A percentile compares a stretch with the other conserved stretches of the same genome.
phyloP scores from a whole-genome alignment of 768 basidiomycete species.

The Lactarius psammicola region DNA sequence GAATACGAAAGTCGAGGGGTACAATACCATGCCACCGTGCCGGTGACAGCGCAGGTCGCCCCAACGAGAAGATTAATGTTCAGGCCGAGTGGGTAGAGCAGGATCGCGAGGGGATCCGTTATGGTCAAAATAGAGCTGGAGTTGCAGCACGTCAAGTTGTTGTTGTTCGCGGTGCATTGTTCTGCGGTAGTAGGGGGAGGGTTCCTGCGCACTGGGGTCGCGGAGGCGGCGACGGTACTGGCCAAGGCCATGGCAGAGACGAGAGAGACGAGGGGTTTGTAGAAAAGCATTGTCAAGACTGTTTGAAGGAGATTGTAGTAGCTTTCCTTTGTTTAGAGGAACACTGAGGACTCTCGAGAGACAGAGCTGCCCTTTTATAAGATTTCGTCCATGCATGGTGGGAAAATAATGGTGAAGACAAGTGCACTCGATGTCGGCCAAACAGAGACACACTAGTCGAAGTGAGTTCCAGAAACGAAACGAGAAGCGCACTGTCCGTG shows the following conservation, averaged over 20 bases:
- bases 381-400: background rate
- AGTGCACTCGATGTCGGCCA: background rate
- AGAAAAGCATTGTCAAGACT: slow-evolving; percentile 5
- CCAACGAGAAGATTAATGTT: background rate
- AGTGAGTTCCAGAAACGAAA: background rate
- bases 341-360: background rate
- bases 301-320: background rate
- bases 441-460: too few species aligned
- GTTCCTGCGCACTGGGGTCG: background rate
- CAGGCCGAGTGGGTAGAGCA: too few species aligned
- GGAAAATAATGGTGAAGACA: background rate
- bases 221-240: background rate
- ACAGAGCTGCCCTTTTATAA: background rate
- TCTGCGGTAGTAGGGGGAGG: too few species aligned
- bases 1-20: background rate
- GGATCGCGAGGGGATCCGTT: too few species aligned
- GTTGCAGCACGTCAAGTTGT: background rate
- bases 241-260: background rate
- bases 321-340: background rate
- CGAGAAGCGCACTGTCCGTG: background rate
- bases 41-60: background rate
- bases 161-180: too few species aligned
- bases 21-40: background rate
- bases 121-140: too few species aligned
- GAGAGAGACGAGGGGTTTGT: slow-evolving; percentile 6